phyloP scores from a whole-genome alignment of 495 filamentous ascomycete genomes.

The Recurvomyces mirabilis region DNA sequence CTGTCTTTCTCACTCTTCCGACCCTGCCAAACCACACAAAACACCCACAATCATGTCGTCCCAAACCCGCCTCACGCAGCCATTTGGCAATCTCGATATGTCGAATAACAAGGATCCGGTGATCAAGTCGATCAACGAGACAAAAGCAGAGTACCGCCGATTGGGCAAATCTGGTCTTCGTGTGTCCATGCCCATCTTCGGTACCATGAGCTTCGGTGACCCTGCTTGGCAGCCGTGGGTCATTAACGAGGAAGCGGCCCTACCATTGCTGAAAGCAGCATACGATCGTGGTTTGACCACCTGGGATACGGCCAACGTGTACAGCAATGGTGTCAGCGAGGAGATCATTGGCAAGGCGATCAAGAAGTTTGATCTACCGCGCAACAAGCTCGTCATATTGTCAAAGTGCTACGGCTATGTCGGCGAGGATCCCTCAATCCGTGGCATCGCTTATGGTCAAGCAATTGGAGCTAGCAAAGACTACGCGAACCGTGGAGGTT shows the following conservation, averaged over 20 bases:
- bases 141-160: slow-evolving; percentile 32
- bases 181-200: slow-evolving; percentile 39
- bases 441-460: slow-evolving; percentile 26
- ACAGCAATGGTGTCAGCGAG: slow-evolving; percentile 36
- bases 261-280: slow-evolving; percentile 36
- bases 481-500: slow-evolving; percentile 35
- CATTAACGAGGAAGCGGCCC: slow-evolving; percentile 32
- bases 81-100: slow-evolving; percentile 13
- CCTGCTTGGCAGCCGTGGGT: slow-evolving; percentile 36
- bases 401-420: slow-evolving; percentile 35
- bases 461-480: slow-evolving; percentile 31
- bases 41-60: slow-evolving; percentile 2
- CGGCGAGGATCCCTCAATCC: slow-evolving; percentile 26
- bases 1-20: neutral
- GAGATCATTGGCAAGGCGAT: slow-evolving; percentile 39
- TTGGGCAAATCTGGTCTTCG: slow-evolving; percentile 36
- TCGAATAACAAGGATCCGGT: slow-evolving; percentile 16
- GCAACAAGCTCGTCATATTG: slow-evolving; percentile 37
- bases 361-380: slow-evolving; percentile 36
- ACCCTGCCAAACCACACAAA: neutral
- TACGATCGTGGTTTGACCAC: slow-evolving; percentile 34
- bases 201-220: slow-evolving; percentile 37
- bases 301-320: slow-evolving; percentile 38
- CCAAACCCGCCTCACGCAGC: slow-evolving; percentile 3
- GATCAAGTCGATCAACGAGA: slow-evolving; percentile 24